Evolutionary conservation across 768 basidiomycete genomes (phyloP).

Genomic region (Macrolepiota fuliginosa): DNA sequence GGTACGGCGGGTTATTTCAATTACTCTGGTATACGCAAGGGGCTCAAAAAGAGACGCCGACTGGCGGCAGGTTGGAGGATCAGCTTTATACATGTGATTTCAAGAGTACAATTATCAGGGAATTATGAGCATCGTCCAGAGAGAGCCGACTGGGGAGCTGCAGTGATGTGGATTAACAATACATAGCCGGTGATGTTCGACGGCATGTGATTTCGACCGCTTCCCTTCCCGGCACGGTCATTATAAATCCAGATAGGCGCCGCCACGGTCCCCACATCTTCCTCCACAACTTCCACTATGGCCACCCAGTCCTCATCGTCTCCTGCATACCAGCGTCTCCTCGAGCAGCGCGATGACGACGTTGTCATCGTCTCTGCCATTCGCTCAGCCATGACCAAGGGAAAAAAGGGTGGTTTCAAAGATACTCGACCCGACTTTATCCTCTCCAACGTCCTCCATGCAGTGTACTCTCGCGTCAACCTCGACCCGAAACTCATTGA

Average conservation of each 20-base stretch:
- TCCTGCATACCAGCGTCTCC: constrained; percentile 53
- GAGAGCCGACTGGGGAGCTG: neutral
- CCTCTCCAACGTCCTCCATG: constrained; percentile 72
- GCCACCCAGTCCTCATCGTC: constrained; percentile 30
- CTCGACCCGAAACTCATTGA: constrained; percentile 83
- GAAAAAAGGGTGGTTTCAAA: constrained; percentile 87
- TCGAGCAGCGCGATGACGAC: constrained; percentile 77
- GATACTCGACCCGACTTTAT: constrained; percentile 84
- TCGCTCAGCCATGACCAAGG: constrained; percentile 90
- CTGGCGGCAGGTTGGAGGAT: no score
- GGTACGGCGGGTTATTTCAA: no score
- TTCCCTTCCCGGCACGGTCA: neutral
- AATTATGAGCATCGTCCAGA: no score
- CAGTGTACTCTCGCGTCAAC: constrained; percentile 61
- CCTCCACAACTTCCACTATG: constrained; percentile 24
- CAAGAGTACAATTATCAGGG: no score
- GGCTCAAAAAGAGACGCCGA: no score
- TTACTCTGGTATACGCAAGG: no score
- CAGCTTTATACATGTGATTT: no score
- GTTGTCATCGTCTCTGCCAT: constrained; percentile 89
- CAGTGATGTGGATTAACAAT: neutral
- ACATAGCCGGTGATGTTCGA: neutral
- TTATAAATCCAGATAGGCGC: constrained; percentile 8
- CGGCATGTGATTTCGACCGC: constrained; percentile 9
- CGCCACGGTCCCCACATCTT: constrained; percentile 11